Conservation (phyloP, 345 rosid species). For the Gossypium ekmanianum region DNA sequence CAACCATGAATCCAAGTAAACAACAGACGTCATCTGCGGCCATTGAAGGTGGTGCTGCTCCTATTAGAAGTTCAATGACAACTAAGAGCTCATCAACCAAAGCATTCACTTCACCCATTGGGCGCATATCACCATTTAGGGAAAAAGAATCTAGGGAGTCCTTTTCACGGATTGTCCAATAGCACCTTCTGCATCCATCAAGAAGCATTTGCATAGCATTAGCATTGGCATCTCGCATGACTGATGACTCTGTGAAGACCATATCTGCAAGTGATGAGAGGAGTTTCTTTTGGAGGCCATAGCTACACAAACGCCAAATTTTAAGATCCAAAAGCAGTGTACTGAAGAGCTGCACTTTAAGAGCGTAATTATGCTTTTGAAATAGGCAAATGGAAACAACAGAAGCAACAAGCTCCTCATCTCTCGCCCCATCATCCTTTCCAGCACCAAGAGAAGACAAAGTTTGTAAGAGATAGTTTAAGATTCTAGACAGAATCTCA, state of each 20-base stretch:
- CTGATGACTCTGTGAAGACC: slow-evolving; percentile 91
- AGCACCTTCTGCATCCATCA: slow-evolving; percentile 98
- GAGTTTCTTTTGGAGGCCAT: slow-evolving; percentile 94
- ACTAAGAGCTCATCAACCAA: slow-evolving; percentile 97
- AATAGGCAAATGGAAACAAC: slow-evolving; percentile 86
- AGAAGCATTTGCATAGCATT: slow-evolving; percentile 98
- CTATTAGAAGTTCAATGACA: slow-evolving; percentile 90
- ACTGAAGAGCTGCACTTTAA: slow-evolving; percentile 89
- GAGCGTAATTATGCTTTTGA: slow-evolving; percentile 72
- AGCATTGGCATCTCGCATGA: slow-evolving; percentile 95
- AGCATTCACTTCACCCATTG: slow-evolving; percentile 92
- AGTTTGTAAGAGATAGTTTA: slow-evolving; percentile 77
- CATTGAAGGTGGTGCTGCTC: slow-evolving; percentile 74
- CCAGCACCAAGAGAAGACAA: slow-evolving; percentile 60
- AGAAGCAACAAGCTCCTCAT: slow-evolving; percentile 96
- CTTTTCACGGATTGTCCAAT: slow-evolving; percentile 82
- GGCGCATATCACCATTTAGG: slow-evolving; percentile 53
- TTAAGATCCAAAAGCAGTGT: slow-evolving; percentile 82
- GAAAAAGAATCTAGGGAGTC: slow-evolving; percentile 68
- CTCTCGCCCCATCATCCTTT: slow-evolving; percentile 62
- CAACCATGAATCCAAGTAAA: slow-evolving; percentile 90
- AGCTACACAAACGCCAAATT: slow-evolving; percentile 93
- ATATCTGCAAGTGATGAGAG: slow-evolving; percentile 92
- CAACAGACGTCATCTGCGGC: slow-evolving; percentile 72
- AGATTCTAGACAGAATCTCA: slow-evolving; percentile 79